These are phyloP conservation scores for Sisymbrium altissimum DNA, from an alignment of 345 rosid genomes.

Conservation along the genomic window DNA sequence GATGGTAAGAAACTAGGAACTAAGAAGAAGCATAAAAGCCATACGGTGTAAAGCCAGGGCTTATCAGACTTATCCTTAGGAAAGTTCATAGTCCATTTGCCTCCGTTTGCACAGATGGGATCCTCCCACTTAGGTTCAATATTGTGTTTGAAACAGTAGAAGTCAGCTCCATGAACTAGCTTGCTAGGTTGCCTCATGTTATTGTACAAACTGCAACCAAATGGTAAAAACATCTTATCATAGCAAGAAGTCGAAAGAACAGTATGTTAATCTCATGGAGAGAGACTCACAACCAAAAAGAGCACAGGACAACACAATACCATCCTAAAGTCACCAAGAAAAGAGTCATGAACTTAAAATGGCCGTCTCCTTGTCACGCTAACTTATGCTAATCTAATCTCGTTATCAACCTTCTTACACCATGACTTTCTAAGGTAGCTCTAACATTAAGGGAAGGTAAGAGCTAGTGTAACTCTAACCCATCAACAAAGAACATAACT, in stretches of 20 bases:
- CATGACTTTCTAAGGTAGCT: too few relatives aligned
- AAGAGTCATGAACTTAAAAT: too few relatives aligned
- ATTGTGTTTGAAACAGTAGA: conserved; percentile 82
- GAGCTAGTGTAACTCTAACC: neutral
- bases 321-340: too few relatives aligned
- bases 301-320: neutral
- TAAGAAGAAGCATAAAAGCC: neutral
- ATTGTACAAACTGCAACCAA: conserved; percentile 63
- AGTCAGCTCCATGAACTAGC: conserved; percentile 57
- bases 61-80: conserved; percentile 60
- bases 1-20: neutral
- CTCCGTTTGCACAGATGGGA: conserved; percentile 92
- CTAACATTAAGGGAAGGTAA: neutral
- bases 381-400: too few relatives aligned
- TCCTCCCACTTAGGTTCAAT: conserved; percentile 98
- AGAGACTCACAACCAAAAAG: too few relatives aligned
- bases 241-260: too few relatives aligned
- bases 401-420: neutral
- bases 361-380: too few relatives aligned
- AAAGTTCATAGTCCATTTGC: conserved; percentile 76
- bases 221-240: too few relatives aligned
- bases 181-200: conserved; percentile 73
- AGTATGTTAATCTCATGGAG: too few relatives aligned
- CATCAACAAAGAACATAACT: too few relatives aligned
- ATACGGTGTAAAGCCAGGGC: conserved; percentile 75